These are phyloP conservation scores for Acanthamoeba royreba DNA, from an alignment of 208 protist species.

Conservation along the genomic window DNA sequence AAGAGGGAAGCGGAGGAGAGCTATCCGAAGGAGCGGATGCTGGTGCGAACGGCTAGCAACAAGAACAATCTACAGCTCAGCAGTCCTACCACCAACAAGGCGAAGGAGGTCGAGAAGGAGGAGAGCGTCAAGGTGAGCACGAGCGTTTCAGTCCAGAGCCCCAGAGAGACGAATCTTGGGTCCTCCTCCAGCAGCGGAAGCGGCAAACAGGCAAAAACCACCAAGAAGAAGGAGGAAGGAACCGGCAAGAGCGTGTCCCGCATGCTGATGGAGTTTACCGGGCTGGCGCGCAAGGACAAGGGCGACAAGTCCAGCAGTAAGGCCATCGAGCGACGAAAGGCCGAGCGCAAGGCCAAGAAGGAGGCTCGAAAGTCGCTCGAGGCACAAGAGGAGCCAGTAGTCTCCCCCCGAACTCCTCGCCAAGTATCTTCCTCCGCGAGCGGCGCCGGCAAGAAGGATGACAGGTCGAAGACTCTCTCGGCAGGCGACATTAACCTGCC, in stretches of 20 bases:
- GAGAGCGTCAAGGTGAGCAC: not conserved
- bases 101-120: not conserved
- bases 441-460: too few relatives aligned
- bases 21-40: not conserved
- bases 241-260: not conserved
- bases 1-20: not conserved
- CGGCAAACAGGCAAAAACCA: too few relatives aligned
- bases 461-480: too few relatives aligned
- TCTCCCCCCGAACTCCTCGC: too few relatives aligned
- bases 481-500: too few relatives aligned
- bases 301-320: not conserved
- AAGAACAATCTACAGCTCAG: not conserved
- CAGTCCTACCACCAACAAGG: not conserved
- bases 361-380: too few relatives aligned
- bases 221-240: not conserved
- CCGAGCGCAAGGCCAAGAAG: too few relatives aligned
- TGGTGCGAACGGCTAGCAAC: too few relatives aligned
- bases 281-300: not conserved
- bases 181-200: not conserved
- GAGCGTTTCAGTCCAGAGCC: too few relatives aligned
- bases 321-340: not conserved
- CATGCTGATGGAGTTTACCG: not conserved
- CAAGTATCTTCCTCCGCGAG: too few relatives aligned
- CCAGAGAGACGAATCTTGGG: too few relatives aligned
- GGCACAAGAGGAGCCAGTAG: too few relatives aligned